These are phyloP conservation scores for Hypoxylon perforatum DNA, from an alignment of 495 filamentous ascomycete genomes.

Conservation along the genomic window DNA sequence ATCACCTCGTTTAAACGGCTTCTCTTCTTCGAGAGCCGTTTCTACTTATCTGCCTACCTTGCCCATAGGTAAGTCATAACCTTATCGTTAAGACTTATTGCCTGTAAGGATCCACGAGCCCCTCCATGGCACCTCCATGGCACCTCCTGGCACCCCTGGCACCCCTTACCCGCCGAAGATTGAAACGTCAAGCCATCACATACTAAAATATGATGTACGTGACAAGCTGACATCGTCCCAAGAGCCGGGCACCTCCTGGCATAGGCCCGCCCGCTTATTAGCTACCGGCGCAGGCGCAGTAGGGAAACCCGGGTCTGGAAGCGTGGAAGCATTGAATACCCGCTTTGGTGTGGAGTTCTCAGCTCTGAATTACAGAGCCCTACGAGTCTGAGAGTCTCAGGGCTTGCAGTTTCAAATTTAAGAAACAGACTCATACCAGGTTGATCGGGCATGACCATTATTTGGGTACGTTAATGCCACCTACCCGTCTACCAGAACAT, in stretches of 20 bases:
- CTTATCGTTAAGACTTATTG: conserved; percentile 20
- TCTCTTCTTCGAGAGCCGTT: conserved; percentile 1
- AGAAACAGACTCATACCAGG: conserved; percentile 19
- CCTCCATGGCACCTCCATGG: no score
- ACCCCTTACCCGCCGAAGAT: conserved; percentile 20
- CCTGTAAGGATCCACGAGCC: conserved; percentile 27
- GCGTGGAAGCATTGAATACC: conserved; percentile 32
- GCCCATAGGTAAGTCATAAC: conserved; percentile 18
- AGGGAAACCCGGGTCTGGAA: conserved; percentile 24
- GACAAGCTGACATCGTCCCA: conserved; percentile 37
- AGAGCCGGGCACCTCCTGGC: conserved; percentile 36
- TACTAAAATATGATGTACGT: conserved; percentile 41
- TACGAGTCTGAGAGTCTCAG: conserved; percentile 31
- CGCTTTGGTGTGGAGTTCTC: conserved; percentile 34
- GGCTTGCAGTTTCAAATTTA: conserved; percentile 24
- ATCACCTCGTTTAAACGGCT: conserved; percentile 18
- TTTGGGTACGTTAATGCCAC: conserved; percentile 13
- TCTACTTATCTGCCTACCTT: conserved; percentile 4
- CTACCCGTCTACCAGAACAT: conserved; percentile 1
- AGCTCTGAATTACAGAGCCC: conserved; percentile 26
- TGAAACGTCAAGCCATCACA: conserved; percentile 24
- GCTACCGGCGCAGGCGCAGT: conserved; percentile 28
- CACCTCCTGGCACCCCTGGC: background rate
- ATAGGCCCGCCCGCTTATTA: conserved; percentile 24
- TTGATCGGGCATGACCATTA: conserved; percentile 7